Evolutionary conservation across 1,139 yeast genomes (phyloP).

Genomic region (Pichia inconspicua): DNA sequence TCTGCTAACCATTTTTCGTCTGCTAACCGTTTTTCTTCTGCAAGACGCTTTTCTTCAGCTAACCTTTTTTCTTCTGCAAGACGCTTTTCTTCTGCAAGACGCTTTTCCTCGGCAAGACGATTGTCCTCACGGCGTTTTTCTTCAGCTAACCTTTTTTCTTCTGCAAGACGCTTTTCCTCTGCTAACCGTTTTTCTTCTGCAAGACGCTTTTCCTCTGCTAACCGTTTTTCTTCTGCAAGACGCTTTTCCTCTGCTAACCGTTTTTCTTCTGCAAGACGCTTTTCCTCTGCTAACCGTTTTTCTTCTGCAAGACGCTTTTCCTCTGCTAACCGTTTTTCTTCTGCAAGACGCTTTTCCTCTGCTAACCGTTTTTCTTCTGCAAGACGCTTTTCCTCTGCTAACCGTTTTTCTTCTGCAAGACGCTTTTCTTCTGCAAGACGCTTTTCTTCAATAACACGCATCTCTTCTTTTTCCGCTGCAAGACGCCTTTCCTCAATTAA

Average conservation of each 20-base stretch:
- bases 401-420: neutral
- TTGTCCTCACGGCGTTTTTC: neutral
- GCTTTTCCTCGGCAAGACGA: neutral
- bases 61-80: neutral
- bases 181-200: neutral
- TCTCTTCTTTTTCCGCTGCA: neutral
- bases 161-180: neutral
- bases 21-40: neutral
- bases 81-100: neutral
- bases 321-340: neutral
- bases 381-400: neutral
- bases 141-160: neutral
- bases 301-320: neutral
- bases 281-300: neutral
- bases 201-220: neutral
- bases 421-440: neutral
- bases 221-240: neutral
- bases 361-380: neutral
- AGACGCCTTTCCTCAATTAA: neutral
- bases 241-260: neutral
- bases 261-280: neutral
- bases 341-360: neutral
- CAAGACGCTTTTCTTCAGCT: neutral
- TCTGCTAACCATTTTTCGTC: neutral
- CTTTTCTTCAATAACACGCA: neutral